Conservation (phyloP, 2,329 filamentous ascomycete genomes). For the Alternaria consortialis region DNA sequence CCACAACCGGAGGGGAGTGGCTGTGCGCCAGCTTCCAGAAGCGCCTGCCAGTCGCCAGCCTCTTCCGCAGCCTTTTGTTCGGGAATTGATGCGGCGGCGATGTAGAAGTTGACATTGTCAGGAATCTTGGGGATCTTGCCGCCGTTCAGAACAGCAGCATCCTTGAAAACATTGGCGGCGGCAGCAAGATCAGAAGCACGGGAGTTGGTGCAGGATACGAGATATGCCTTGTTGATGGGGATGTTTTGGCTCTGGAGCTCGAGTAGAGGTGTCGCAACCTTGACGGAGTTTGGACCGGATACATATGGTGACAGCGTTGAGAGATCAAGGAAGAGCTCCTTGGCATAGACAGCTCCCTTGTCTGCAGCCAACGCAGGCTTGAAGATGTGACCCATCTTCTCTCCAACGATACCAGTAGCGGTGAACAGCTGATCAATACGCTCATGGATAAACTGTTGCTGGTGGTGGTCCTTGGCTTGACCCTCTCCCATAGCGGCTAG, state of each 20-base stretch:
- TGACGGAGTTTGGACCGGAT: slow-evolving; percentile 89
- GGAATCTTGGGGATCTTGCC: slow-evolving; percentile 75
- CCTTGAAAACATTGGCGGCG: slow-evolving; percentile 84
- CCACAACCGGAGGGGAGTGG: slow-evolving; percentile 78
- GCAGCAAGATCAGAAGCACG: slow-evolving; percentile 81
- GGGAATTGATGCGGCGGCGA: slow-evolving; percentile 81
- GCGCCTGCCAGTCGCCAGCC: slow-evolving; percentile 82
- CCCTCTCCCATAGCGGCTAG: slow-evolving; percentile 68
- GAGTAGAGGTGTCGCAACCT: slow-evolving; percentile 79
- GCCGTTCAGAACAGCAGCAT: slow-evolving; percentile 69
- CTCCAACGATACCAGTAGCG: slow-evolving; percentile 49
- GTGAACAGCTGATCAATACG: slow-evolving; percentile 74
- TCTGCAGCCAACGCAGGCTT: slow-evolving; percentile 74
- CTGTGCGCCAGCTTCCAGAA: slow-evolving; percentile 81
- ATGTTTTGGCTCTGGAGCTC: slow-evolving; percentile 80
- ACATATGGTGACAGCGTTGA: slow-evolving; percentile 85
- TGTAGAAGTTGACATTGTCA: slow-evolving; percentile 82
- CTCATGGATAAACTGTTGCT: slow-evolving; percentile 74
- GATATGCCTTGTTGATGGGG: slow-evolving; percentile 81
- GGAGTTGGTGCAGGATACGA: slow-evolving; percentile 90
- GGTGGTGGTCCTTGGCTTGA: slow-evolving; percentile 58
- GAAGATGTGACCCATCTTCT: slow-evolving; percentile 48
- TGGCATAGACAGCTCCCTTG: slow-evolving; percentile 80
- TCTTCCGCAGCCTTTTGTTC: slow-evolving; percentile 83
- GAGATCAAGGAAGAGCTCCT: slow-evolving; percentile 81